These are phyloP conservation scores for Aureobasidium lini DNA, from an alignment of 2,329 filamentous ascomycete species.

Conservation along the genomic window DNA sequence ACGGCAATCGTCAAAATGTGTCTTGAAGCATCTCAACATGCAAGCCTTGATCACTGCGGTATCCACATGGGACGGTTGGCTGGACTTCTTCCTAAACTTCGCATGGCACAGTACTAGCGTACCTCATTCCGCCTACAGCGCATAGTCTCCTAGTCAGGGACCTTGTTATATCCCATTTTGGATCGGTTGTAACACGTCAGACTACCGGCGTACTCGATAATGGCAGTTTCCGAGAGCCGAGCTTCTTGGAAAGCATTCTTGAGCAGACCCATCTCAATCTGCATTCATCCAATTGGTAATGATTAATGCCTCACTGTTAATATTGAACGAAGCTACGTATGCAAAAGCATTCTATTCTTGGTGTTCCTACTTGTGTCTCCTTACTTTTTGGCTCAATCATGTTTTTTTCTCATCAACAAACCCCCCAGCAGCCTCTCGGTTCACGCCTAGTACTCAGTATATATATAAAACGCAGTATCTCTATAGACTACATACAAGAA, in stretches of 20 bases:
- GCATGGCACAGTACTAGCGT: no score
- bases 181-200: no score
- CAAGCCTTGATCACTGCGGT: no score
- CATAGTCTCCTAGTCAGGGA: no score
- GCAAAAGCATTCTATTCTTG: neutral
- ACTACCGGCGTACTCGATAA: no score
- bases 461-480: neutral
- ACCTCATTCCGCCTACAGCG: no score
- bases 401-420: neutral
- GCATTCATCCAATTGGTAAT: neutral
- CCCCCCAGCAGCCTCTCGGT: neutral
- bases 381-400: neutral
- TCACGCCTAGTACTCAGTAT: neutral
- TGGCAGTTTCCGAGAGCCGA: no score
- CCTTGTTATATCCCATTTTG: no score
- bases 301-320: constrained; percentile 4
- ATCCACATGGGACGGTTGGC: no score
- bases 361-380: neutral
- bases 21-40: neutral
- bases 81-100: no score
- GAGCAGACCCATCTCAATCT: neutral
- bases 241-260: neutral
- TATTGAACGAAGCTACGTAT: constrained; percentile 1
- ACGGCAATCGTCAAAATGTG: no score
- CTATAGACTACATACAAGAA: neutral